Evolutionary conservation across 768 basidiomycete genomes (phyloP), one percentile per base, ranked within the genome.

Genomic region (Baorangia bicolor): DNA sequence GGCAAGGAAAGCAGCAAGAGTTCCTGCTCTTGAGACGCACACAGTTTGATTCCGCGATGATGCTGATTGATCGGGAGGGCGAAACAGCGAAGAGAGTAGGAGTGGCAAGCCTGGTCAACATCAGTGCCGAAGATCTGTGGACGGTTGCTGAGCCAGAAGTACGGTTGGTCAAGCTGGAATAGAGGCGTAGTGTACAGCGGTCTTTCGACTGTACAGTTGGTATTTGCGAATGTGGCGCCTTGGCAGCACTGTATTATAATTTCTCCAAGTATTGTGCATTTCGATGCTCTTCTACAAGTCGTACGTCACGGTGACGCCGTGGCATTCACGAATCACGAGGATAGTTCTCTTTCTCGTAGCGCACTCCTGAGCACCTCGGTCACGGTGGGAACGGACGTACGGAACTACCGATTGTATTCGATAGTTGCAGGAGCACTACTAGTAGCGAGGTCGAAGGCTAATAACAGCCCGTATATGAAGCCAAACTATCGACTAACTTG

Each of bases 1-100:
- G 50, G n/a, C 50, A 51, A 33, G 50, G 50, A 8, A 31, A 34
- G 23, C 23, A 51, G 7, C 50, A 51, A 14, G 43, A 47, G 7
- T 51, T 51, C 47, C 27, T 51, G 23, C 50, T 51, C 31, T 34
- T 47, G 50, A 51, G 50, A 35, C 31, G 42, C 7, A 47, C 23
- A 5, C 41, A 47, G 31, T 51, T 25, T 6, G 50, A 51, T 47
- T 47, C 50, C 5, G 50, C 50, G 6, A 14, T 51, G 18, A 31
- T 51, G 43, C 43, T 51, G 12, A 48, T 51, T 14, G 50, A 51
- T 23, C 28, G 31, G 8, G 42, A 47, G 5, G 43, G 23, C 23
- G 41, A 33, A 9, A 20, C 5, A 5, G 42, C 31, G 5, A 47
- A 10, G 42, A 47, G 31, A 20, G 50, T 2, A 6, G 50, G 50